A percentile compares a stretch with the other conserved stretches of the same genome.
Conservation (phyloP, 495 filamentous ascomycete species). For the Cenococcum geophilum region DNA sequence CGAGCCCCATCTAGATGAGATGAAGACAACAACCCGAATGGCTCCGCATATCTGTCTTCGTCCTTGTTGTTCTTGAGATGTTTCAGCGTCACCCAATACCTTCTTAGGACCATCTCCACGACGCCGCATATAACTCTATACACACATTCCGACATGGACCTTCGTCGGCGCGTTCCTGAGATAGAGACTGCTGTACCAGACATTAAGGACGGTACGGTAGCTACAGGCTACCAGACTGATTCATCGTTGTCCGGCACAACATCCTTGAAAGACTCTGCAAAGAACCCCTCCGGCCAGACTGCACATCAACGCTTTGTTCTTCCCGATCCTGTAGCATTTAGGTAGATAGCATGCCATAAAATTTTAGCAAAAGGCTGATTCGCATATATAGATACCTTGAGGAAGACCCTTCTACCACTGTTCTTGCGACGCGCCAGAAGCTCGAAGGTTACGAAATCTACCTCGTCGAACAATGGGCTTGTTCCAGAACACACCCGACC, state of each 20-base stretch:
- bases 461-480: conserved; percentile 96
- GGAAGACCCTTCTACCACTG: conserved; percentile 70
- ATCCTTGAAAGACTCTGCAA: conserved; percentile 7
- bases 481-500: conserved; percentile 81
- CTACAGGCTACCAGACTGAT: conserved; percentile 6
- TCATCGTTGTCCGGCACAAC: background rate
- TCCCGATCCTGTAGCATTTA: conserved; percentile 42
- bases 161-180: background rate
- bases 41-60: background rate
- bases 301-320: conserved; percentile 41
- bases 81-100: background rate
- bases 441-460: conserved; percentile 89
- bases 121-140: background rate
- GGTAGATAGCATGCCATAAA: conserved; percentile 13
- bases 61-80: background rate
- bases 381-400: conserved; percentile 62
- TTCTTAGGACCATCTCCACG: background rate
- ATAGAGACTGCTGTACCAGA: conserved; percentile 16
- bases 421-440: conserved; percentile 61
- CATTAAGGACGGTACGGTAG: background rate
- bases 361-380: background rate
- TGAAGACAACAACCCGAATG: background rate
- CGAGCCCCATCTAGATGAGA: background rate
- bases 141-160: background rate
- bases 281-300: conserved; percentile 9